Evolutionary conservation across 257 asterid species (phyloP), one percentile per base, ranked within the genome.

Genomic region (Solanum sitiens): DNA sequence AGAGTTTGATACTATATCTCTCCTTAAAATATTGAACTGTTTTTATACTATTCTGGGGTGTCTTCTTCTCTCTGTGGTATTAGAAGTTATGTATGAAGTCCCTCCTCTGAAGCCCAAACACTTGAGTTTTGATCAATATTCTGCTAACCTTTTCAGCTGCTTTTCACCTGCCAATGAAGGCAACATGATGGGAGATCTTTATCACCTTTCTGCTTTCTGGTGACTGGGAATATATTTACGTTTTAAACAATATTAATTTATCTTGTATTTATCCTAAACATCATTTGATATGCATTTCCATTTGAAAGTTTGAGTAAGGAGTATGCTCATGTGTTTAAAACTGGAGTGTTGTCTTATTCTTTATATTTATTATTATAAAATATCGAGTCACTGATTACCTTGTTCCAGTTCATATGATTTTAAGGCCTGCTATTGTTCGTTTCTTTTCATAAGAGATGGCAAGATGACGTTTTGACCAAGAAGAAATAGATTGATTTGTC

Each of bases 401-500:
- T 85, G 45, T 18, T 82, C 70, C 70, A 82, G 40, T 10, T 79
- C 85, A 67, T 85, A 16, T 65, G 82, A 40, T 63, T 40, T 40
- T 68, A 44, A 68, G 61, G 68, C 68, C 42, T 25, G 12, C 61
- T 27, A 27, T 30, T 40, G 82, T 27, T 85, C 32, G 23, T 25
- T 84, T 61, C 65, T 33, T 14, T 45, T 45, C 76, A 27, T 42
- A 72, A 73, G 85, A 73, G 67, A 45, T 77, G 85, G 71, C 74
- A 88, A 53, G 83, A 68, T 32, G 27, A 37, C 56, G 23, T 90
- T 89, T 82, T 87, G 90, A 88, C 77, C 89, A 65, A 74, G 73
- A 45, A 63, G 83, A 76, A 89, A 76, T 42, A 76, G 35, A 32
- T 40, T 79, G 50, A 82, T 50, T 35, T 84, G 83, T 44, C 30